Base-by-base conservation (phyloP, 371 early-diverging fungal species). In the Apophysomyces variabilis region DNA sequence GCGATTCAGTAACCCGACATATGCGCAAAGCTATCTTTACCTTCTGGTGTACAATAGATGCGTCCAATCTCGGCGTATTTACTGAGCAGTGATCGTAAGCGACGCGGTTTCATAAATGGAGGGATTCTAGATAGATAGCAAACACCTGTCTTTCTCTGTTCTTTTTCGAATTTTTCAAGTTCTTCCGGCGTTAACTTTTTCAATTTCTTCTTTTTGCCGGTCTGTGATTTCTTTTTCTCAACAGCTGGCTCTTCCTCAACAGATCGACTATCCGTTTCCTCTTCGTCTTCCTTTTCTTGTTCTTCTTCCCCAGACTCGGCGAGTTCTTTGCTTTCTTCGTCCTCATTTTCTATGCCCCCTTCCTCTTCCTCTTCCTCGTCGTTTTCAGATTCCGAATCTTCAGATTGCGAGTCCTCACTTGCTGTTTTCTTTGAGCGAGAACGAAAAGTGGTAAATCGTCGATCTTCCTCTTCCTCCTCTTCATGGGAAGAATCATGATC, bases 61-160 rank as follows among this genome's bases (percentile, higher is more conserved):
- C 95, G 88, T 5, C 96, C 95, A 16, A 98, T 79, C 62, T 89
- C 80, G 7, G 92, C 96, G 80, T 88, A 90, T 56, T 83, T 78
- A 7, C 82, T 69, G 11, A 99, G 84, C 45, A 95, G 72, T 4
- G 86, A 78, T 38, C 90, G 84, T 14, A 99, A 72, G 62, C 91
- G 93, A n/a, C 74, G 62, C 1, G 94, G 95, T 64, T 90, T 89
- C 96, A 98, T 96, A 72, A 92, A 93, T 0, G 94, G 93, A 9
- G 99, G 99, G 13, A 98, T 83, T 36, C 94, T 86, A 4, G 95
- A 93, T 56, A 98, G 72, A 75, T 97, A 98, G 37, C 95, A 87
- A 7, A 98, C 91, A 14, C 98, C 98, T 0, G 94, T 89, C 61
- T 84, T 85, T 43, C 93, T 87, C 26, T 90, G 80, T 11, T 82